Percentiles rank a stretch among this genome's conserved stretches.
phyloP scores from a whole-genome alignment of 441 rosid species.

The Dalechampia spathulata region DNA sequence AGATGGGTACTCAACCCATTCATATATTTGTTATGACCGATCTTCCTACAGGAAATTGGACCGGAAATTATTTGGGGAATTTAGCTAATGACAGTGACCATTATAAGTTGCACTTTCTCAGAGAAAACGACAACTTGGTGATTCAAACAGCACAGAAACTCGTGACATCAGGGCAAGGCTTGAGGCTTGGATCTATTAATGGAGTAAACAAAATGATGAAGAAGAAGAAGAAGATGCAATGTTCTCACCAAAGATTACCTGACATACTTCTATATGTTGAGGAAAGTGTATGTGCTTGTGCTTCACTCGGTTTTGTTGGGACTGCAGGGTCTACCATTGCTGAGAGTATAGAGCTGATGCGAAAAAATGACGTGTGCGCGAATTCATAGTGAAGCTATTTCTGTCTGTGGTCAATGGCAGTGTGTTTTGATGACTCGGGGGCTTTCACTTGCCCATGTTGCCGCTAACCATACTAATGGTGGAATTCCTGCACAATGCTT shows the following conservation, averaged over 20 bases:
- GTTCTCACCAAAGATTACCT: conserved; percentile 31
- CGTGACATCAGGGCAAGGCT: conserved; percentile 36
- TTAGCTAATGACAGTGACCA: conserved; percentile 34
- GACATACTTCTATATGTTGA: conserved; percentile 66
- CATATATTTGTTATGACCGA: conserved; percentile 86
- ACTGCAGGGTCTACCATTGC: conserved; percentile 95
- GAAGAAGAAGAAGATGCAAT: conserved; percentile 33
- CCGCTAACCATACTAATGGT: too few relatives aligned
- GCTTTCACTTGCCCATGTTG: too few relatives aligned
- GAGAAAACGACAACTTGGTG: conserved; percentile 30
- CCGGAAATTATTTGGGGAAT: conserved; percentile 51
- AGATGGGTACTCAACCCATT: conserved; percentile 29
- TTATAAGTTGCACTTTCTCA: conserved; percentile 28
- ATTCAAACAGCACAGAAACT: conserved; percentile 43
- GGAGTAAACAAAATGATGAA: conserved; percentile 20
- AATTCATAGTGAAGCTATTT: conserved; percentile 19
- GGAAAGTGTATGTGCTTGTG: conserved; percentile 85
- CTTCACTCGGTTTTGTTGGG: conserved; percentile 81
- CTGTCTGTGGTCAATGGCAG: too few relatives aligned
- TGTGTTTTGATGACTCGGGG: too few relatives aligned
- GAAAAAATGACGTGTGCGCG: conserved; percentile 49
- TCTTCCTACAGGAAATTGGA: conserved; percentile 83
- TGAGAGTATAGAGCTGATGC: conserved; percentile 62
- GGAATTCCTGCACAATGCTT: too few relatives aligned
- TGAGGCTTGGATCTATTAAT: conserved; percentile 32